Conservation (phyloP, 371 early-diverging fungal species). For the Conidiobolus incongruus region DNA sequence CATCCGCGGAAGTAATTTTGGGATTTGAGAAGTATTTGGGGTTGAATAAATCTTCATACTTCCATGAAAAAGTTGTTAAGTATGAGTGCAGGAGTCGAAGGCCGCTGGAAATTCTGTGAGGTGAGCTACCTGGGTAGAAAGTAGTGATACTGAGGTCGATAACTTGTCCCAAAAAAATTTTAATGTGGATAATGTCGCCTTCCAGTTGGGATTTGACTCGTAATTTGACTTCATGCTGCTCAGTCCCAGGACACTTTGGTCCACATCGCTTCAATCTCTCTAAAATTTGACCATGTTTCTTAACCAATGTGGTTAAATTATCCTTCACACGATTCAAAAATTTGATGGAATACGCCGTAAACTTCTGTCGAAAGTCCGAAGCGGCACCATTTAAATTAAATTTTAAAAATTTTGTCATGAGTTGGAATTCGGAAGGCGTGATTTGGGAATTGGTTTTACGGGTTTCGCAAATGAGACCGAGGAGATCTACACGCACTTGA, state of each 20-base stretch:
- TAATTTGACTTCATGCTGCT: not conserved
- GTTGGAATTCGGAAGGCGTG: constrained; percentile 22
- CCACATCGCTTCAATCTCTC: not conserved
- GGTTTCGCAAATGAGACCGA: constrained; percentile 59
- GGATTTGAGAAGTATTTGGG: no score
- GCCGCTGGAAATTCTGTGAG: no score
- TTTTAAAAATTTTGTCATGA: constrained; percentile 29
- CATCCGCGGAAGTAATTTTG: no score
- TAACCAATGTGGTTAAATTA: constrained; percentile 12
- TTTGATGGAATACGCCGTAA: constrained; percentile 29
- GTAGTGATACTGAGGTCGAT: constrained; percentile 1
- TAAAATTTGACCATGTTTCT: not conserved
- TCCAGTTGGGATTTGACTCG: constrained; percentile 4
- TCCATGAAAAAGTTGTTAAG: no score
- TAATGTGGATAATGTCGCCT: constrained; percentile 8
- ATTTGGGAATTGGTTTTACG: constrained; percentile 34
- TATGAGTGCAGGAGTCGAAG: no score
- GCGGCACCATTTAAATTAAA: constrained; percentile 43
- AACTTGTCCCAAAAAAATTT: constrained; percentile 9
- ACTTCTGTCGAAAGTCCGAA: constrained; percentile 58
- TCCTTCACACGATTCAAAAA: constrained; percentile 24
- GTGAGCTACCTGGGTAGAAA: constrained; percentile 6
- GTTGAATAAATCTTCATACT: no score
- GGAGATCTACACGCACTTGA: constrained; percentile 53
- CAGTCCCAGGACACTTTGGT: not conserved